Conservation (phyloP, 305 asterid genomes). For the Ilex paraguariensis region DNA sequence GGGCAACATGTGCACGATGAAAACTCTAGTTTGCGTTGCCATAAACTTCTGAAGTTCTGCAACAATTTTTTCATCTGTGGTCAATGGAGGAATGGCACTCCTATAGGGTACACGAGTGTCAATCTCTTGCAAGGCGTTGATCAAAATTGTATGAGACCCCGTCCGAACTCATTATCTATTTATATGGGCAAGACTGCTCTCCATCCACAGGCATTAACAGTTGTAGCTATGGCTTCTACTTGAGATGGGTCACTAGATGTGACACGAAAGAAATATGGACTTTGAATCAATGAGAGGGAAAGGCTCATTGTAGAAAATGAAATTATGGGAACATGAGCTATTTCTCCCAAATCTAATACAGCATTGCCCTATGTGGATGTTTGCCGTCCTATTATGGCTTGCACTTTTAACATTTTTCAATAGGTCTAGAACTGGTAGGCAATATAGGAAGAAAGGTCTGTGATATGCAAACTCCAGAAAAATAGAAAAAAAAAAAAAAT, state of each 20-base stretch:
- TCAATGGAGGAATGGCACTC: conserved; percentile 16
- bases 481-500: no score
- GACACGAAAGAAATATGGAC: conserved; percentile 32
- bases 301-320: conserved; percentile 51
- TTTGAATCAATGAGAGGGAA: conserved; percentile 31
- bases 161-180: conserved; percentile 16
- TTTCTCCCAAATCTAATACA: conserved; percentile 33
- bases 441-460: no score
- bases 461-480: no score
- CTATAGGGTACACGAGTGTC: conserved; percentile 16
- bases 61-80: conserved; percentile 20
- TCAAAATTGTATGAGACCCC: conserved; percentile 22
- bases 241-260: conserved; percentile 24
- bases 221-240: conserved; percentile 20
- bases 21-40: conserved; percentile 25
- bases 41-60: conserved; percentile 22
- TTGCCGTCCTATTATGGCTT: conserved; percentile 46
- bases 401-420: conserved; percentile 39
- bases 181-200: conserved; percentile 18
- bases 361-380: conserved; percentile 36
- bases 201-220: conserved; percentile 24
- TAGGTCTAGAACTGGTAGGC: conserved; percentile 31
- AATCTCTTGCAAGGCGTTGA: conserved; percentile 22
- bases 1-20: conserved; percentile 20
- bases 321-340: conserved; percentile 38